phyloP scores from a whole-genome alignment of 169 alveolate species.

The Miamiensis avidus region DNA sequence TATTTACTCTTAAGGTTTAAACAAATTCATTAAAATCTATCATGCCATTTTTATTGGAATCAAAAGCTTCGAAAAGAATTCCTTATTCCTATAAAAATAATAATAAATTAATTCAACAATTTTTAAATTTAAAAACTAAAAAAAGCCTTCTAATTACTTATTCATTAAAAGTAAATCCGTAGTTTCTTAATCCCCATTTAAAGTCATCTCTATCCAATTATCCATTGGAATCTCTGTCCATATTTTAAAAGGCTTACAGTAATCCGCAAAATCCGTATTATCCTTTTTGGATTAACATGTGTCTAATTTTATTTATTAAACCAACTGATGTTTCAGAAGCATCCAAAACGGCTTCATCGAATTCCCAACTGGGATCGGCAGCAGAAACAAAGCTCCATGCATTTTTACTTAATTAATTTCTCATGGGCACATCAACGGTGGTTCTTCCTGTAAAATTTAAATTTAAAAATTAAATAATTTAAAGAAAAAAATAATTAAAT shows the following conservation, averaged over 20 bases:
- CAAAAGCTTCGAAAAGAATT: conserved; percentile 32
- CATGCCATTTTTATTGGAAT: conserved; percentile 29
- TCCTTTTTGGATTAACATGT: conserved; percentile 17
- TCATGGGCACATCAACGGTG: conserved; percentile 43
- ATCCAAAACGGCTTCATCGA: conserved; percentile 44
- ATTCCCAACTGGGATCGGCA: conserved; percentile 8
- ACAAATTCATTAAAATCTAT: conserved; percentile 33
- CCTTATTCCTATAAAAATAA: background rate
- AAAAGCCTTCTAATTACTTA: conserved; percentile 11
- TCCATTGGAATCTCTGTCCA: conserved; percentile 28
- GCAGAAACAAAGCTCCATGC: conserved; percentile 37
- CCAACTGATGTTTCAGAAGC: conserved; percentile 26
- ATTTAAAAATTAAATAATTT: too few relatives aligned
- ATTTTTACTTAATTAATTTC: conserved; percentile 33
- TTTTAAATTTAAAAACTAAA: background rate
- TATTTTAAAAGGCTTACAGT: conserved; percentile 30
- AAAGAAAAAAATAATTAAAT: too few relatives aligned
- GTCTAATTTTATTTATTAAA: conserved; percentile 18
- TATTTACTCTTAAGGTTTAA: conserved; percentile 29
- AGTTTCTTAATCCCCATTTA: conserved; percentile 47
- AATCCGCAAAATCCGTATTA: conserved; percentile 38
- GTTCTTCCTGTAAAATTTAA: conserved; percentile 32
- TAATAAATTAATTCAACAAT: background rate
- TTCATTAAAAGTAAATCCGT: conserved; percentile 25
- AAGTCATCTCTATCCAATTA: conserved; percentile 33